Evolutionary conservation across 139 green algal genomes (phyloP).

Genomic region (Tetraselmis chui): DNA sequence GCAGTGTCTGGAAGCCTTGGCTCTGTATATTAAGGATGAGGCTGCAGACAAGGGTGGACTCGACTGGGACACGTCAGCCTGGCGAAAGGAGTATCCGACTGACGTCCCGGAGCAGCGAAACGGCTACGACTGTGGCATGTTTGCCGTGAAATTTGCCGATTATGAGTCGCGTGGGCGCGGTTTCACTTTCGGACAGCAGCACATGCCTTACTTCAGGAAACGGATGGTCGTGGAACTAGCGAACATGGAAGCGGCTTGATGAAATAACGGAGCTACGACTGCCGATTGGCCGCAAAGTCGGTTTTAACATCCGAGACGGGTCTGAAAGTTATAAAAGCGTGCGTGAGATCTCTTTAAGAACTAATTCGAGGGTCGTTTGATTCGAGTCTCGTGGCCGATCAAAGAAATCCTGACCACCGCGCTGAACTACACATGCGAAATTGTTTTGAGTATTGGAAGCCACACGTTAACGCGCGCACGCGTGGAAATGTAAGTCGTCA

Average conservation of each 20-base stretch:
- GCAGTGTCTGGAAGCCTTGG: neutral
- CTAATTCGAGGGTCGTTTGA: too few relatives aligned
- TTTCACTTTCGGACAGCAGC: neutral
- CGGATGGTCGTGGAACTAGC: neutral
- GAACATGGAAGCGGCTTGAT: neutral
- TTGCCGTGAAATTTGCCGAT: conserved; percentile 9
- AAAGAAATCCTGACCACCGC: too few relatives aligned
- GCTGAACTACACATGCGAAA: too few relatives aligned
- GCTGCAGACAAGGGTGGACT: neutral
- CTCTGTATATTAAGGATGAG: conserved; percentile 8
- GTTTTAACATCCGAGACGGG: too few relatives aligned
- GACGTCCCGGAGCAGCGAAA: conserved; percentile 1
- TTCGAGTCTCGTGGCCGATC: too few relatives aligned
- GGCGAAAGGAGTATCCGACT: neutral
- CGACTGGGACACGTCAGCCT: neutral
- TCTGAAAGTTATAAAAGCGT: too few relatives aligned
- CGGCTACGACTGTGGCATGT: conserved; percentile 13
- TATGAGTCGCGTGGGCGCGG: neutral
- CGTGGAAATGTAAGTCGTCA: too few relatives aligned
- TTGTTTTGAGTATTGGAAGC: too few relatives aligned
- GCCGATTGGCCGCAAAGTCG: too few relatives aligned
- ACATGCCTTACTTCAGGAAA: neutral
- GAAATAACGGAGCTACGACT: too few relatives aligned
- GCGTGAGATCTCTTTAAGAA: too few relatives aligned
- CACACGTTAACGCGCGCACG: too few relatives aligned